Percentiles rank a stretch among this genome's conserved stretches.
Evolutionary conservation across 441 rosid species (phyloP).

Genomic region (Gossypium schwendimanii): DNA sequence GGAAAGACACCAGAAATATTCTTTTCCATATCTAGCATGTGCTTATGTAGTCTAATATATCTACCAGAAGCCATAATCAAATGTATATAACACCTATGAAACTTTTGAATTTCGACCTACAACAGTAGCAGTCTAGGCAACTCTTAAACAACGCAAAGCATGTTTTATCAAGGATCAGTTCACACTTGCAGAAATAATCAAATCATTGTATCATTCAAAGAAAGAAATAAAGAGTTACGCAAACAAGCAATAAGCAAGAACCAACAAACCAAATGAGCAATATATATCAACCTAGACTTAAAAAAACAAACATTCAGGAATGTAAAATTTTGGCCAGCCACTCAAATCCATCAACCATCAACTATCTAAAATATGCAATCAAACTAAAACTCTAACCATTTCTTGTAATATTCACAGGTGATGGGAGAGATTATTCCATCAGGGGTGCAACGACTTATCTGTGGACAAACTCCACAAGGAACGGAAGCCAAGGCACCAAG

Average conservation of each 20-base stretch:
- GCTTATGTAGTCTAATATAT: background rate
- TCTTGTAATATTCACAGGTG: background rate
- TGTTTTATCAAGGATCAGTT: background rate
- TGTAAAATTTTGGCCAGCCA: background rate
- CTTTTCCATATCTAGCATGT: background rate
- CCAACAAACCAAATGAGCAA: background rate
- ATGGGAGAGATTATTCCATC: background rate
- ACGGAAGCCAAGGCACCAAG: background rate
- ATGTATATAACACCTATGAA: background rate
- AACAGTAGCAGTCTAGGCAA: background rate
- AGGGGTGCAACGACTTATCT: slow-evolving; percentile 2
- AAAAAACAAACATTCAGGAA: background rate
- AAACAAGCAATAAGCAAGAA: background rate
- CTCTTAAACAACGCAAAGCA: background rate
- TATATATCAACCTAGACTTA: background rate
- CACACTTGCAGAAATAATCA: background rate
- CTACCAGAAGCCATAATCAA: background rate
- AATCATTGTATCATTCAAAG: background rate
- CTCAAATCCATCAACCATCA: background rate
- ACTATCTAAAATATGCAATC: background rate
- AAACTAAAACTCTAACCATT: background rate
- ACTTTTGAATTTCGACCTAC: background rate
- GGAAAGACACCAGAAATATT: background rate
- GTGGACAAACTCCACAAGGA: slow-evolving; percentile 5
- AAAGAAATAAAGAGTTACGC: too few species aligned